A percentile compares a stretch with the other conserved stretches of the same genome.
These are phyloP conservation scores for Candida cerambycidarum DNA, from an alignment of 805 yeast genomes.

Conservation along the genomic window DNA sequence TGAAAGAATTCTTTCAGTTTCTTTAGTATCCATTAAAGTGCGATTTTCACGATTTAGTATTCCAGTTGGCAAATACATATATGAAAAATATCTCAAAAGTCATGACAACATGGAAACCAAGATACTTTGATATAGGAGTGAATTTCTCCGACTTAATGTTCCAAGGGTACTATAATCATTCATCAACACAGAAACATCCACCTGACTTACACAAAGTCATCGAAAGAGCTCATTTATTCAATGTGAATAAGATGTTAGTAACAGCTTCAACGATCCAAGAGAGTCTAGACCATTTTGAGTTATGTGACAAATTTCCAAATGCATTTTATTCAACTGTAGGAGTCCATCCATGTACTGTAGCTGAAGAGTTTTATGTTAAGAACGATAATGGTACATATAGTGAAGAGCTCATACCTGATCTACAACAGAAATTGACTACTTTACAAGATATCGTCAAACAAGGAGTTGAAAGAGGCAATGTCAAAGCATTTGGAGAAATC, in stretches of 20 bases:
- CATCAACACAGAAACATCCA: slow-evolving; percentile 53
- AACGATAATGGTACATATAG: slow-evolving; percentile 18
- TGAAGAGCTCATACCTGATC: slow-evolving; percentile 34
- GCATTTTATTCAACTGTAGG: slow-evolving; percentile 72
- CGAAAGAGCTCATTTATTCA: slow-evolving; percentile 59
- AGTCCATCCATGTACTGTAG: slow-evolving; percentile 91
- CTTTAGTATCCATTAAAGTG: neutral
- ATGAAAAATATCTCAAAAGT: neutral
- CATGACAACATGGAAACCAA: slow-evolving; percentile 18
- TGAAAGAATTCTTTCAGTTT: slow-evolving; percentile 3
- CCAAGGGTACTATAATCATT: slow-evolving; percentile 73
- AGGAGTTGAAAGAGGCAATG: slow-evolving; percentile 50
- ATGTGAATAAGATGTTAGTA: slow-evolving; percentile 69
- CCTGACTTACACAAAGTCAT: slow-evolving; percentile 66
- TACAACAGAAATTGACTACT: slow-evolving; percentile 44
- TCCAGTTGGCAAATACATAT: no score
- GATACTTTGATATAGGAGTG: slow-evolving; percentile 53
- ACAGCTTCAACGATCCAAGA: slow-evolving; percentile 82
- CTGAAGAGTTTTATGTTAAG: slow-evolving; percentile 36
- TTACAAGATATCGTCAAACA: slow-evolving; percentile 49
- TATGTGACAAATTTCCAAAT: slow-evolving; percentile 42
- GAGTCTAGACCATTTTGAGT: slow-evolving; percentile 56
- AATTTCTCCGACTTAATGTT: slow-evolving; percentile 91
- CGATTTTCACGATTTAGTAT: no score
- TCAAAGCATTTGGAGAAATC: slow-evolving; percentile 90